These are phyloP conservation scores for Castanea sativa DNA, from an alignment of 306 rosid genomes.

Conservation along the genomic window DNA sequence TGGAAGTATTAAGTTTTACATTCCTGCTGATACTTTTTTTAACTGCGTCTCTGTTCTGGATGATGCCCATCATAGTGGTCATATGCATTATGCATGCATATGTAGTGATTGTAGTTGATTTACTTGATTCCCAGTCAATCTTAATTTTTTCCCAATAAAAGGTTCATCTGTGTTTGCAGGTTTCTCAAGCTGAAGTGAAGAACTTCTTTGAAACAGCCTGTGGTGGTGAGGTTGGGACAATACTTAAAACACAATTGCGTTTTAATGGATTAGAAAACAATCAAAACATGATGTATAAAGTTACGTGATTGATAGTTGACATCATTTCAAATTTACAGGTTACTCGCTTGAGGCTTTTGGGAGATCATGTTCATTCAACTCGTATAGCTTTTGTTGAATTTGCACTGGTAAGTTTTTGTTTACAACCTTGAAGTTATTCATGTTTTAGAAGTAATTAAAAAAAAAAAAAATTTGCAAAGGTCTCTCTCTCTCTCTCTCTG, in stretches of 20 bases:
- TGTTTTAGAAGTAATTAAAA: not conserved
- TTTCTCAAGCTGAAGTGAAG: slow-evolving; percentile 94
- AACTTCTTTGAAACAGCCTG: slow-evolving; percentile 87
- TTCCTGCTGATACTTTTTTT: not conserved
- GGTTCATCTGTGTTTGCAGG: slow-evolving; percentile 36
- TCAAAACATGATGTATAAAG: slow-evolving; percentile 11
- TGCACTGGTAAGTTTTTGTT: slow-evolving; percentile 48
- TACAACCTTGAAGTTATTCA: not conserved
- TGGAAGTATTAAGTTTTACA: not conserved
- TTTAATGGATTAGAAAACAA: slow-evolving; percentile 10
- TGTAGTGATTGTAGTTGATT: slow-evolving; percentile 4
- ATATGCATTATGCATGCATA: not conserved
- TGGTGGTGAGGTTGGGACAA: slow-evolving; percentile 79
- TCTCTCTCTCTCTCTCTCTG: no score
- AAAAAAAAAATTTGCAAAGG: no score
- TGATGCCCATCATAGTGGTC: not conserved
- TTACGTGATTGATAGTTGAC: slow-evolving; percentile 10
- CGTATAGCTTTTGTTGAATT: slow-evolving; percentile 99
- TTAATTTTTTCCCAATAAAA: not conserved
- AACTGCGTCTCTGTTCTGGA: not conserved
- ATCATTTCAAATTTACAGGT: slow-evolving; percentile 45
- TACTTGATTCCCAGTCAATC: slow-evolving; percentile 6
- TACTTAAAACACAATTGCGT: slow-evolving; percentile 11
- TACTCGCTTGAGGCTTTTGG: slow-evolving; percentile 94
- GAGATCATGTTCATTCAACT: slow-evolving; percentile 93